Evolutionary conservation across 352 stramenopile species (phyloP), one percentile per base, ranked within the genome.

Genomic region (Detonula confervacea): DNA sequence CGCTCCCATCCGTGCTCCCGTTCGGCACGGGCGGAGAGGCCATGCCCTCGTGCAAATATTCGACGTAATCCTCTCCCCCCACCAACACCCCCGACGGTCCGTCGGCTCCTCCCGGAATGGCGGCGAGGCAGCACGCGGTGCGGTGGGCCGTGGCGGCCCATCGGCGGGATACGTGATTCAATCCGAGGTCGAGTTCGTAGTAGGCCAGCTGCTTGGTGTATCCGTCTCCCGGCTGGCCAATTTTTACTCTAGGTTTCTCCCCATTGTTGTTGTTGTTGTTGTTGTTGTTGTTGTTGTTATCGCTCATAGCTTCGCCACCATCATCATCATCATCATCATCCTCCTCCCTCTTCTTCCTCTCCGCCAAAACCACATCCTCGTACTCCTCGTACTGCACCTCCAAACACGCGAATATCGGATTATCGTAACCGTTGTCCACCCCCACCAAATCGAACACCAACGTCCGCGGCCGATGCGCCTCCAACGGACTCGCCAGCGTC

Each of bases 361-460:
- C 71, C 44, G 67, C 51, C 24, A 61, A 39, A 0, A 81, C 24
- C 35, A 81, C 67, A 35, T 90, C 75, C 51, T 93, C 89, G 0
- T 91, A 86, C 42, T 98, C 96, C 8, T 91, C 80, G 81, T 99
- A 99, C 74, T 98, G 96, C 11, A 98, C 84, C 89, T 99, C 97
- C n/a, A 99, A 77, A 52, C 81, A 95, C 9, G 97, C 98, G 85
- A 99, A 99, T 54, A 99, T 97, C 8, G 98, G 98, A 89, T 99
- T 99, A 68, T 99, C 97, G 81, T 98, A 99, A 37, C 97, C 97
- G 12, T 99, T 97, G 77, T 99, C 97, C 0, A 99, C 77, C 4
- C 96, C 98, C 18, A 98, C 95, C 0, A 97, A 90, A 39, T 90
- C 91, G 69, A 99, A 98, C 20, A 97, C 95, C 29, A 99, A 95